These are phyloP conservation scores for Alternaria sp. DNA, from an alignment of 2,329 filamentous ascomycete genomes.

Conservation along the genomic window DNA sequence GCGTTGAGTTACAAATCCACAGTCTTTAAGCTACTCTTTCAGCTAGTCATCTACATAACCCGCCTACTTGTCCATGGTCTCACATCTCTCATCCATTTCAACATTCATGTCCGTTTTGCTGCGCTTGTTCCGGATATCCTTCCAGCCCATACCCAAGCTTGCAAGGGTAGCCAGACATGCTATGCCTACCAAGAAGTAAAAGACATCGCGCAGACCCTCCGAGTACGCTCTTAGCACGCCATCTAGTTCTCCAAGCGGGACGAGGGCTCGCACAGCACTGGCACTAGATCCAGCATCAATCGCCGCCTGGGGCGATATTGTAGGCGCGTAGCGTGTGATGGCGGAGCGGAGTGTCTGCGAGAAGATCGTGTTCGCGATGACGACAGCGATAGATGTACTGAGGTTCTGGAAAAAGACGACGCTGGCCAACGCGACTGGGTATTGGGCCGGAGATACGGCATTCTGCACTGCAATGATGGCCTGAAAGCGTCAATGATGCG, in stretches of 20 bases:
- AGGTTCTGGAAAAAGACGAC: conserved; percentile 49
- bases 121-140: conserved; percentile 27
- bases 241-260: conserved; percentile 18
- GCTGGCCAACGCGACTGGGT: conserved; percentile 40
- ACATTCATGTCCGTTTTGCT: not conserved
- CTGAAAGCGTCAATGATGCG: conserved; percentile 15
- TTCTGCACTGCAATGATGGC: conserved; percentile 43
- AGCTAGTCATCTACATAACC: not conserved
- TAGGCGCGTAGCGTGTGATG: conserved; percentile 29
- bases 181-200: conserved; percentile 28
- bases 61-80: not conserved
- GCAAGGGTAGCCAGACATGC: conserved; percentile 13
- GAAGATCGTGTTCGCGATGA: conserved; percentile 39
- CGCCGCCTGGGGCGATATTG: conserved; percentile 24
- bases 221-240: conserved; percentile 33
- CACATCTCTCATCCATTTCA: not conserved
- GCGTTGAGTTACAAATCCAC: not conserved
- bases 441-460: conserved; percentile 28
- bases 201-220: conserved; percentile 31
- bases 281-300: conserved; percentile 34
- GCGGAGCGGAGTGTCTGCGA: conserved; percentile 25
- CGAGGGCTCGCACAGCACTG: conserved; percentile 27
- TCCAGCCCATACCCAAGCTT: conserved; percentile 33
- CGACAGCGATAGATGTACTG: conserved; percentile 36
- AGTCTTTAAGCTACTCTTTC: not conserved